Evolutionary conservation across 345 rosid genomes (phyloP), one percentile per base, ranked within the genome.

Genomic region (Eucalyptus regnans): DNA sequence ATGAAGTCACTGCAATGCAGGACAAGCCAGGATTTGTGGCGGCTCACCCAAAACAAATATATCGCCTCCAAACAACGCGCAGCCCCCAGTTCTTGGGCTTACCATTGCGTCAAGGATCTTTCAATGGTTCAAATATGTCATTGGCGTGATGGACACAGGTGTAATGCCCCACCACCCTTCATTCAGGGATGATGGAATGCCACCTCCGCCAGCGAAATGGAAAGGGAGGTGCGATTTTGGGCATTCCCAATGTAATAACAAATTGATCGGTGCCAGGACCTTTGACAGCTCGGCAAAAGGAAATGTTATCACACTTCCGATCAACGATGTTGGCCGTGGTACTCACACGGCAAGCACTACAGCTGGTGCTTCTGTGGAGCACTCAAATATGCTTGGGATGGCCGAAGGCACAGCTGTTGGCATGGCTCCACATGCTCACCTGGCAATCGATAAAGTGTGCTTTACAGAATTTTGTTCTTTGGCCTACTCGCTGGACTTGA

Each of bases 301-400:
- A 64, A 14, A 68, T 33, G 80, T 8, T 5, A 68, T 18, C 12
- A 31, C 2, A 0, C 80, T 23, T 4, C 23, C 6, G 0, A 16
- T 16, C 0, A 0, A 68, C 6, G 0, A 68, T 8, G 23, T 8
- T 0, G 2, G 4, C 2, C 80, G 33, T 68, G 80, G 80, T 3
- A 68, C 4, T 68, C 25, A 68, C 12, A 1, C 0, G 12, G 80
- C 23, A 33, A 5, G 80, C 7, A 9, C 44, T 16, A 22, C 44
- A 68, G 23, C 44, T 0, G 7, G 80, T 17, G 43, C 80, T 33
- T 0, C 44, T 33, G 12, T 33, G 44, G 41, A 66, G 76, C 80
- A 16, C 0, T 25, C 80, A 20, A 68, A 17, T 17, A 33, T 4
- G 0, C 43, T 68, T 9, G 12, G 23, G 80, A 68, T 68, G 80